Base-by-base conservation (phyloP, 805 yeast species). In the Saccharomycodes ludwigii region DNA sequence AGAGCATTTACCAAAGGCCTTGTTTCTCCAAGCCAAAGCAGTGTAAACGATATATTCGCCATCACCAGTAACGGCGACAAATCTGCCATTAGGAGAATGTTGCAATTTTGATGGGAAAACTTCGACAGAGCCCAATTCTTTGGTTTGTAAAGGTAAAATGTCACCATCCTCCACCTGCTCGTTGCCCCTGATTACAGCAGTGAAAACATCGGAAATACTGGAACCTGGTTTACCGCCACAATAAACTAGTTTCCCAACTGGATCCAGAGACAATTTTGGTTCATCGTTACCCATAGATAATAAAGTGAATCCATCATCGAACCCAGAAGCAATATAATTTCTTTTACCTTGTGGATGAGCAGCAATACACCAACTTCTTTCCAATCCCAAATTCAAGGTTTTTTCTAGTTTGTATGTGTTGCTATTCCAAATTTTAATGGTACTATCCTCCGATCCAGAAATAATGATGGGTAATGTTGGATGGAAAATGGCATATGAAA, bases 31-130 rank as follows among this genome's bases (percentile, higher is more conserved):
- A 1, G 97, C 97, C 47, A 91, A 69, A 2, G 98, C 88, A 2
- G 97, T 86, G 60, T 88, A 91, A 33, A 91, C 78, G 46, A 88
- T 83, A 55, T 84, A 88, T 59, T 91, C 99, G 38, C 95, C 96
- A 59, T 91, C 98, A 51, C 99, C 99, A 28, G 88, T 79, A 30
- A 91, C 95, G 18, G 97, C 80, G 24, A 86, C 96, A 54, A 81
- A 91, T 57, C 95, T 75, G 41, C 99, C 99, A 53, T 91, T 91
- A 40, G 97, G 96, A 27, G 97, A 88, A 58, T 91, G 98, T 30
- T 68, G 62, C 48, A 91, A 67, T 38, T 80, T 69, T 39, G 81
- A 79, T 32, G 98, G 97, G 66, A 76, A 91, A 28, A 88, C 73
- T 58, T 91, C 98, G 32, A 88, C 83, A 16, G 83, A 65, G n/a